Percentiles rank a stretch among this genome's conserved stretches.
Evolutionary conservation across 805 yeast genomes (phyloP).

Genomic region (Teunomyces pallodes): DNA sequence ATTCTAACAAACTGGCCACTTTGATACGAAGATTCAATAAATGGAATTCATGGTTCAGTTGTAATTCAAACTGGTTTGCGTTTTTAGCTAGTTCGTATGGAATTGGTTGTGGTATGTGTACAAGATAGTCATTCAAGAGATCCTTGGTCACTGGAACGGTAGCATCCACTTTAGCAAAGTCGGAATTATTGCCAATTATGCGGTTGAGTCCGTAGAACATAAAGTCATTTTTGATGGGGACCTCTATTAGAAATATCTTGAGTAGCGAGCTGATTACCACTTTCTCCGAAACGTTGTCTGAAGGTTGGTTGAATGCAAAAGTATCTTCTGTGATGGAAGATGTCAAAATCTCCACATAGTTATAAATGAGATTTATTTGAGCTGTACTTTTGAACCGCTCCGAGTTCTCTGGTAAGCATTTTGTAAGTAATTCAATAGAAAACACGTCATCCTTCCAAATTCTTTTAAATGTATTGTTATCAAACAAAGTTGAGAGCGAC

Average conservation of each 20-base stretch:
- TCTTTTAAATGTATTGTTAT: conserved; percentile 13
- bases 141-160: conserved; percentile 36
- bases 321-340: conserved; percentile 36
- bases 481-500: conserved; percentile 24
- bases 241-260: conserved; percentile 39
- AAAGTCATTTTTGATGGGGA: conserved; percentile 39
- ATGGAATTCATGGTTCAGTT: conserved; percentile 43
- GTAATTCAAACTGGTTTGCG: conserved; percentile 13
- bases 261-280: conserved; percentile 29
- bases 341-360: conserved; percentile 52
- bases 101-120: conserved; percentile 29
- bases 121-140: conserved; percentile 18
- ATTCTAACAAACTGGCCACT: conserved; percentile 51
- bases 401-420: conserved; percentile 50
- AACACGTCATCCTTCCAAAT: conserved; percentile 29
- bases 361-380: conserved; percentile 50
- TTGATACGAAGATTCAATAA: conserved; percentile 41
- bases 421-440: conserved; percentile 30
- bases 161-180: conserved; percentile 40
- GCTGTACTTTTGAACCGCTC: conserved; percentile 34
- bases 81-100: conserved; percentile 14
- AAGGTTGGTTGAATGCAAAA: conserved; percentile 22
- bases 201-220: conserved; percentile 55
- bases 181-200: conserved; percentile 49
- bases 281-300: conserved; percentile 10